phyloP scores from a whole-genome alignment of 176 grass and related monocot genomes.

The Bothriochloa decipiens region DNA sequence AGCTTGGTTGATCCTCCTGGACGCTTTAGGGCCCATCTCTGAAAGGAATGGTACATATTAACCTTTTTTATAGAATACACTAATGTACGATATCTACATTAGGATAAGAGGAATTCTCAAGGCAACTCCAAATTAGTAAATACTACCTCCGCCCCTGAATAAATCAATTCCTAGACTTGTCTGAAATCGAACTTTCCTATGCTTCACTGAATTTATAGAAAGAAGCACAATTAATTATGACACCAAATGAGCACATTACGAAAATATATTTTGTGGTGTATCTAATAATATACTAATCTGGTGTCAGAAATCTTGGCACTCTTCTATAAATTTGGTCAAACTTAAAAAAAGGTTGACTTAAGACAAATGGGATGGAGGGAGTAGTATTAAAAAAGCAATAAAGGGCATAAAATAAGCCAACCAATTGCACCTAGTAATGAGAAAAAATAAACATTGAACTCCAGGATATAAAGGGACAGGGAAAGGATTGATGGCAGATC shows the following conservation, averaged over 20 bases:
- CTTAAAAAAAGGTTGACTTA: background rate
- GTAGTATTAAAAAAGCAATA: background rate
- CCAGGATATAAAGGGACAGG: background rate
- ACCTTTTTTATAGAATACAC: background rate
- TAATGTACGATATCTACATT: background rate
- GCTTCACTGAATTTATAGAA: background rate
- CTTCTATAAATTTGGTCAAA: background rate
- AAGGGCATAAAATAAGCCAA: background rate
- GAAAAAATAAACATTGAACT: background rate
- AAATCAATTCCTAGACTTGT: background rate
- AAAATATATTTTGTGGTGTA: background rate
- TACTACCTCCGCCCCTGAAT: background rate
- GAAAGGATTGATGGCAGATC: background rate
- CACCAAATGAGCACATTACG: background rate
- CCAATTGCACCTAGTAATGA: background rate
- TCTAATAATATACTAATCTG: background rate
- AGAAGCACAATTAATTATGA: background rate
- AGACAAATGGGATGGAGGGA: background rate
- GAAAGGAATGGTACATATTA: slow-evolving; percentile 43
- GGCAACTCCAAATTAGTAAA: background rate
- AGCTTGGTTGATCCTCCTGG: slow-evolving; percentile 51
- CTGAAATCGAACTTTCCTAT: background rate
- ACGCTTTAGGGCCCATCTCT: slow-evolving; percentile 86
- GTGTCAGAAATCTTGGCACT: background rate
- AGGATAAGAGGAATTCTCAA: slow-evolving; percentile 10